Conservation (phyloP, 2,329 filamentous ascomycete genomes). For the Fusarium foetens region DNA sequence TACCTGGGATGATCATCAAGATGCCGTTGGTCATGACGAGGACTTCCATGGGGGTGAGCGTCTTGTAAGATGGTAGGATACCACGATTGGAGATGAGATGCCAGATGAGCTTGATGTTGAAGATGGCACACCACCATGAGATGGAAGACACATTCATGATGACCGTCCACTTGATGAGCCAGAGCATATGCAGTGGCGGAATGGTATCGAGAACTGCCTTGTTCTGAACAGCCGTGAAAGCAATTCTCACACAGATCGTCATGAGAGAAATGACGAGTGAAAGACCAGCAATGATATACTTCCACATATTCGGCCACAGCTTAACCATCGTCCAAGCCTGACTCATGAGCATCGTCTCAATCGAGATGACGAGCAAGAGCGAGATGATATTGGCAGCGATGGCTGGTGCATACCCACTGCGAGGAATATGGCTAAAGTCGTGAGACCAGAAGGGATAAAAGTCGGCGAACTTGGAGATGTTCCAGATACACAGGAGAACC, state of each 20-base stretch:
- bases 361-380: slow-evolving; percentile 56
- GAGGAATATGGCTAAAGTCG: slow-evolving; percentile 63
- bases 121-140: slow-evolving; percentile 66
- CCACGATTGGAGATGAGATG: slow-evolving; percentile 61
- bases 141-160: slow-evolving; percentile 55
- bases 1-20: slow-evolving; percentile 67
- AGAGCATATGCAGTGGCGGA: slow-evolving; percentile 44
- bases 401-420: slow-evolving; percentile 49
- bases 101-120: slow-evolving; percentile 61
- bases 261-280: slow-evolving; percentile 52
- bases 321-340: slow-evolving; percentile 64
- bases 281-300: slow-evolving; percentile 43
- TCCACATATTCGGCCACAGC: slow-evolving; percentile 56
- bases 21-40: slow-evolving; percentile 66
- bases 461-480: slow-evolving; percentile 68
- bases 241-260: slow-evolving; percentile 48
- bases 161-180: slow-evolving; percentile 53
- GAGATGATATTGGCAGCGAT: slow-evolving; percentile 55
- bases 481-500: slow-evolving; percentile 66
- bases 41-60: slow-evolving; percentile 63
- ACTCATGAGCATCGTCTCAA: slow-evolving; percentile 60
- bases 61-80: slow-evolving; percentile 55
- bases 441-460: slow-evolving; percentile 68
- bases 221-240: slow-evolving; percentile 52
- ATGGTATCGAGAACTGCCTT: slow-evolving; percentile 42